Conservation (phyloP, 2,329 filamentous ascomycete genomes). For the Hypomyces perniciosus region DNA sequence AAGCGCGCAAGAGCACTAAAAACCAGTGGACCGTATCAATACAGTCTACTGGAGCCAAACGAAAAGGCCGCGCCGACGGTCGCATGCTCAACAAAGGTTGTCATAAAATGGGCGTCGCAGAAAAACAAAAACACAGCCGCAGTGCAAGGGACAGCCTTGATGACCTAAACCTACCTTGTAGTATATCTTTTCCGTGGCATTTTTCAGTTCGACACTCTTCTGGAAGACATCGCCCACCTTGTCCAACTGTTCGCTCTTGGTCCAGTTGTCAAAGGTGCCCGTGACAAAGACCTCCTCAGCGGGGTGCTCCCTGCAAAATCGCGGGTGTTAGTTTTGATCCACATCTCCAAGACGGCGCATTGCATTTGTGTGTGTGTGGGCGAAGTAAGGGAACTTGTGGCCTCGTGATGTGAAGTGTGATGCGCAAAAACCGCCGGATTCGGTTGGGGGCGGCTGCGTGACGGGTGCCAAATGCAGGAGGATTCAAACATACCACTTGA, state of each 20-base stretch:
- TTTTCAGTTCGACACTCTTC: constrained; percentile 71
- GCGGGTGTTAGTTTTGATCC: constrained; percentile 3
- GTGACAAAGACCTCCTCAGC: constrained; percentile 90
- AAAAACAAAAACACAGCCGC: neutral
- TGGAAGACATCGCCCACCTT: constrained; percentile 68
- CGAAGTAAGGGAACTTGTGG: neutral
- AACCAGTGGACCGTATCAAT: neutral
- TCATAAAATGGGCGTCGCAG: neutral
- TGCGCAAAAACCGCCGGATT: neutral
- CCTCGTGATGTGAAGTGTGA: constrained; percentile 2
- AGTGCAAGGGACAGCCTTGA: neutral
- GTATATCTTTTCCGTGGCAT: constrained; percentile 65
- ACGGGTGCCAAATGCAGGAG: constrained; percentile 6
- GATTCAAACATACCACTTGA: constrained; percentile 56
- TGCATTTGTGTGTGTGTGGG: neutral
- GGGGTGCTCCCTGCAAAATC: constrained; percentile 63
- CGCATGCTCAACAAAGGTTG: constrained; percentile 1
- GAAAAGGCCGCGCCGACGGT: neutral
- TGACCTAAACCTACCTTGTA: constrained; percentile 71
- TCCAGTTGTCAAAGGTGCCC: constrained; percentile 93
- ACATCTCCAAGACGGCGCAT: neutral
- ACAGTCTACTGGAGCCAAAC: constrained; percentile 4
- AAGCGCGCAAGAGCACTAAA: constrained; percentile 7
- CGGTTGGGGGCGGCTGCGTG: neutral
- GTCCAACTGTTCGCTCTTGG: constrained; percentile 75